phyloP scores from a whole-genome alignment of 73 alveolate species.

The Blepharisma japonicum region DNA sequence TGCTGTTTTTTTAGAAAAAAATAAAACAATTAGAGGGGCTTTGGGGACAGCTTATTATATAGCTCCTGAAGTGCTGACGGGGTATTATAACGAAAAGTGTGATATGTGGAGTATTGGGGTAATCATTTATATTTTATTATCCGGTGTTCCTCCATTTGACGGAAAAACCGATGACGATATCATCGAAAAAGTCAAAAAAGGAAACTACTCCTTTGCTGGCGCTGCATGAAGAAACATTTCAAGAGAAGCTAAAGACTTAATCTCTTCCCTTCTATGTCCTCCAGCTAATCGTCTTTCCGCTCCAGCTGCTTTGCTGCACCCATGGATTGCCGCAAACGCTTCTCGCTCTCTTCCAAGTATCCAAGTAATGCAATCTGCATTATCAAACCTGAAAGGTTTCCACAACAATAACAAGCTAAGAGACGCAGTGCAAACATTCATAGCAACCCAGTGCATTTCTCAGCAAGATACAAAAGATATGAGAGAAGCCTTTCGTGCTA shows the following conservation, averaged over 20 bases:
- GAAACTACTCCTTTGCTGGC: no score
- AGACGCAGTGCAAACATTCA: conserved; percentile 12
- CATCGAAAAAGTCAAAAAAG: no score
- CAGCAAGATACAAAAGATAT: not conserved
- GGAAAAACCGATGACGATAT: no score
- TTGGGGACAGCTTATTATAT: conserved; percentile 51
- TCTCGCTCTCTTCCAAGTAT: not conserved
- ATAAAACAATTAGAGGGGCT: conserved; percentile 46
- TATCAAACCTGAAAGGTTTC: conserved; percentile 17
- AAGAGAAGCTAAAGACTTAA: conserved; percentile 68
- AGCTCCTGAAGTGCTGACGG: conserved; percentile 67
- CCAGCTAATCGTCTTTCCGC: conserved; percentile 48
- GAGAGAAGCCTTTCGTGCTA: conserved; percentile 8
- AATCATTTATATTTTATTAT: conserved; percentile 10
- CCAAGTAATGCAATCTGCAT: conserved; percentile 19
- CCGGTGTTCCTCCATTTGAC: no score
- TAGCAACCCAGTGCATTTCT: conserved; percentile 26
- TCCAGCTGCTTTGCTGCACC: conserved; percentile 45
- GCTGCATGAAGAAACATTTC: conserved; percentile 42
- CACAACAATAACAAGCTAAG: conserved; percentile 7
- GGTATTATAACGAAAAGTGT: conserved; percentile 65
- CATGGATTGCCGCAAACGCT: conserved; percentile 44
- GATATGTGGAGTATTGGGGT: conserved; percentile 58
- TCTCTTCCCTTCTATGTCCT: conserved; percentile 39
- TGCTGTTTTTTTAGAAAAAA: conserved; percentile 45